Base-by-base conservation (phyloP, 495 filamentous ascomycete species). In the Aspergillus olivimuriae region DNA sequence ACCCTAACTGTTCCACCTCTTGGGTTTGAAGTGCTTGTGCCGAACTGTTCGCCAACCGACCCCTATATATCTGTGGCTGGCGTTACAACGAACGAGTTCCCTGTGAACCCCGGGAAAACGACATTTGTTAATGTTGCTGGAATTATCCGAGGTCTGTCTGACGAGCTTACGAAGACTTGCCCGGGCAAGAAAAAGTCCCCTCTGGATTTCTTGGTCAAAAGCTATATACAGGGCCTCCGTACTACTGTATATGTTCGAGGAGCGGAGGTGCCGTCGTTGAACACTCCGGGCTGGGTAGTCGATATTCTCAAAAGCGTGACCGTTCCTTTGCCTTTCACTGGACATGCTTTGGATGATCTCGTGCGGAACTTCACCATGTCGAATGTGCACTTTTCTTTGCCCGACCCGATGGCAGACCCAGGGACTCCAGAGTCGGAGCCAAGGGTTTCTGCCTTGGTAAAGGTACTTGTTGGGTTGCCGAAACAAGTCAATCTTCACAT, bases 281-380 rank as follows among this genome's bases (percentile, higher is more conserved):
- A 76, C 14, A 84, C 85, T 0, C 91, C 92, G 2, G 65, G 66
- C 19, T 98, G 92, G 92, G 68, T 96, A 37, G 74, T 75, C 0
- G 80, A 89, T 39, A 70, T 98, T 15, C 69, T 96, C 15, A 81
- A 78, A 36, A 88, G 82, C 54, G 75, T 96, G 51, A 89, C 84
- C 4, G 73, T 98, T 6, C 91, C 90, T 2, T 68, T 95, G 28
- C 80, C 86, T 6, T 86, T 96, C 37, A 85, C 87, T 0, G 89
- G 88, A 14, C 77, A 82, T 43, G 77, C 78, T 2, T 77, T 96
- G 51, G 88, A 86, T 39, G 79, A 86, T 49, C 57, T 94, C 15
- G 82, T 98, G 58, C 82, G 80, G 44, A 89, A 88, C 42, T 94
- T 98, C 60, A 83, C 85, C 23, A 69, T 95, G 52, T 76, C 80